Evolutionary conservation across 305 asterid species (phyloP).

Genomic region (Stenogyne calaminthoides): DNA sequence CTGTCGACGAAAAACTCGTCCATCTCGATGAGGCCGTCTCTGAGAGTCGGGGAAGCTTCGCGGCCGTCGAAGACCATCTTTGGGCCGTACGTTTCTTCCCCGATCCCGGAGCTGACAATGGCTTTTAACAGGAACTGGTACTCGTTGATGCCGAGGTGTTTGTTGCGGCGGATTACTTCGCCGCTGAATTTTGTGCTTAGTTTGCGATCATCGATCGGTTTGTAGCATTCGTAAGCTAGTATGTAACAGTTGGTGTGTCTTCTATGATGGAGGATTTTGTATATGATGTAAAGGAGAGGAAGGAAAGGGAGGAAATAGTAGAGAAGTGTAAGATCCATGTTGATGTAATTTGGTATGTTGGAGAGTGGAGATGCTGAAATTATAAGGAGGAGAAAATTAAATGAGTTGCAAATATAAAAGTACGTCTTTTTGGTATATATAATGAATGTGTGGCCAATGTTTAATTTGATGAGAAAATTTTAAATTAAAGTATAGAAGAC

Average conservation of each 20-base stretch:
- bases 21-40: constrained; percentile 65
- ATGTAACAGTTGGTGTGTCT: constrained; percentile 62
- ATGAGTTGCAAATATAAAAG: neutral
- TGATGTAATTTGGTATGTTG: constrained; percentile 13
- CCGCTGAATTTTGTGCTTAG: constrained; percentile 69
- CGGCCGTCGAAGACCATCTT: constrained; percentile 67
- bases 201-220: constrained; percentile 51
- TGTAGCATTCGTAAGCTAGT: constrained; percentile 73
- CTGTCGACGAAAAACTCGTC: constrained; percentile 66
- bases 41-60: constrained; percentile 52
- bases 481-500: constrained; percentile 18
- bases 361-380: neutral
- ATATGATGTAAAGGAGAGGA: constrained; percentile 38
- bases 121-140: constrained; percentile 81
- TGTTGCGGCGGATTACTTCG: constrained; percentile 63
- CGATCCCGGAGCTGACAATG: constrained; percentile 86
- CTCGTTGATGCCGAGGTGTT: constrained; percentile 67
- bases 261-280: constrained; percentile 31
- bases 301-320: constrained; percentile 51
- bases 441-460: constrained; percentile 9
- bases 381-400: neutral
- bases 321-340: constrained; percentile 45
- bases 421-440: neutral
- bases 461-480: constrained; percentile 20
- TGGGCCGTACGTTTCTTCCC: constrained; percentile 90